These are phyloP conservation scores for Porogramme epimiltina DNA, from an alignment of 1,284 basidiomycete species.

Conservation along the genomic window DNA sequence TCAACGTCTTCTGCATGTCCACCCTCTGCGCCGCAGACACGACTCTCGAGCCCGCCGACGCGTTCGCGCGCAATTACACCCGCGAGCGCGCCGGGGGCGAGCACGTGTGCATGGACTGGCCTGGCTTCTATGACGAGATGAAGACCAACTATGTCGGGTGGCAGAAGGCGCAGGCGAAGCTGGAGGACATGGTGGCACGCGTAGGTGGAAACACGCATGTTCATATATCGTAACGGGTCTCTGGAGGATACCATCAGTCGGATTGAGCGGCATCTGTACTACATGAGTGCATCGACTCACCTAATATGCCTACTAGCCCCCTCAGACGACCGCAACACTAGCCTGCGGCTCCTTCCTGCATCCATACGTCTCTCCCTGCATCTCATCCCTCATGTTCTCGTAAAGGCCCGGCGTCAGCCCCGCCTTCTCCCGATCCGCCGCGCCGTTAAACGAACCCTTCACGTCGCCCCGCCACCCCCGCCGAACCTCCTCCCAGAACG, in stretches of 20 bases:
- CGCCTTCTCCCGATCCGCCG: conserved; percentile 73
- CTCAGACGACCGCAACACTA: conserved; percentile 9
- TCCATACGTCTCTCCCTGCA: conserved; percentile 16
- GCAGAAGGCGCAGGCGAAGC: conserved; percentile 5
- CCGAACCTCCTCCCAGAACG: conserved; percentile 78
- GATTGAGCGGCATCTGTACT: no score
- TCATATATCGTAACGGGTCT: no score
- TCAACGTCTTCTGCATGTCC: conserved; percentile 34
- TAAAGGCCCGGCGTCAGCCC: conserved; percentile 75
- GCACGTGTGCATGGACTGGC: conserved; percentile 22
- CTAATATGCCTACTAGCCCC: not conserved
- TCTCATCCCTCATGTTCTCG: conserved; percentile 69
- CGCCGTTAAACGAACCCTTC: conserved; percentile 88
- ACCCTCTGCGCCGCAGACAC: conserved; percentile 37
- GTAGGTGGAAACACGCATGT: not conserved
- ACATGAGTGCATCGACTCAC: not conserved
- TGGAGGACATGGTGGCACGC: not conserved
- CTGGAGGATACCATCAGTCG: no score
- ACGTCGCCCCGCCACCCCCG: conserved; percentile 79
- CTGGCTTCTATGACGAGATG: conserved; percentile 21
- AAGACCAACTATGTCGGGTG: conserved; percentile 17
- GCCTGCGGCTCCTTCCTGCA: conserved; percentile 3
- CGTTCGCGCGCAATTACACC: conserved; percentile 15
- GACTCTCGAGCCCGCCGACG: conserved; percentile 33
- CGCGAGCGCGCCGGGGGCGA: conserved; percentile 10